phyloP scores from a whole-genome alignment of 495 filamentous ascomycete species.

The Neurospora sp. region DNA sequence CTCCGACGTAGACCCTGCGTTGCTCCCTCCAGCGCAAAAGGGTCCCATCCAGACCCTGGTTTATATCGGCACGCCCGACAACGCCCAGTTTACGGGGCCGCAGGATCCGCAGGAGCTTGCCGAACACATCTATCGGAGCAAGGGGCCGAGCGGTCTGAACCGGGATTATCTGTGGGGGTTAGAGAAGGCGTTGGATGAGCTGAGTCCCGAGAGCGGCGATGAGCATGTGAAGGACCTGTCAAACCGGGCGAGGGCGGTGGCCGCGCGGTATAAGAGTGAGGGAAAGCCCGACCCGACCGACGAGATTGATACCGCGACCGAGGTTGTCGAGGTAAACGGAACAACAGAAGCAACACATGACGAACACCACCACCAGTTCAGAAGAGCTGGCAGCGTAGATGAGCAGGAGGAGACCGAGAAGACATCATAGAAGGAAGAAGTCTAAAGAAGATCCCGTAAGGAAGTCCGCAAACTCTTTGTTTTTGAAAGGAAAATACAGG shows the following conservation, averaged over 20 bases:
- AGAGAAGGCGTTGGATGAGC: constrained; percentile 61
- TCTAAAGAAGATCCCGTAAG: background rate
- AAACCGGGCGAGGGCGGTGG: constrained; percentile 42
- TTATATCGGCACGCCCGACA: constrained; percentile 90
- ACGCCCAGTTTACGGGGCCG: constrained; percentile 82
- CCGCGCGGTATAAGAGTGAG: constrained; percentile 11
- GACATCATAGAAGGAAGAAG: constrained; percentile 14
- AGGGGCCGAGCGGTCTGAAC: constrained; percentile 83
- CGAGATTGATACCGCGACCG: background rate
- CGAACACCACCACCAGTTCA: constrained; percentile 29
- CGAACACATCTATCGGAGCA: constrained; percentile 65
- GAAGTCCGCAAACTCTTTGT: background rate
- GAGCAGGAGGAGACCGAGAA: constrained; percentile 52
- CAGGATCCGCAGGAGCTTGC: constrained; percentile 77
- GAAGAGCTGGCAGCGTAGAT: constrained; percentile 40
- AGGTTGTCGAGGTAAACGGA: constrained; percentile 1
- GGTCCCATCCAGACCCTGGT: constrained; percentile 49
- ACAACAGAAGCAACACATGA: constrained; percentile 3
- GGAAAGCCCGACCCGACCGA: constrained; percentile 4
- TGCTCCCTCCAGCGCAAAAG: constrained; percentile 1
- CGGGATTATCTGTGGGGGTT: constrained; percentile 81
- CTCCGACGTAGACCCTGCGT: constrained; percentile 22
- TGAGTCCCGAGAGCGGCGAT: constrained; percentile 74
- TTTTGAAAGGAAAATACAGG: background rate
- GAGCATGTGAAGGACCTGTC: constrained; percentile 64